Evolutionary conservation across 345 rosid genomes (phyloP).

Genomic region (Salix brachista): DNA sequence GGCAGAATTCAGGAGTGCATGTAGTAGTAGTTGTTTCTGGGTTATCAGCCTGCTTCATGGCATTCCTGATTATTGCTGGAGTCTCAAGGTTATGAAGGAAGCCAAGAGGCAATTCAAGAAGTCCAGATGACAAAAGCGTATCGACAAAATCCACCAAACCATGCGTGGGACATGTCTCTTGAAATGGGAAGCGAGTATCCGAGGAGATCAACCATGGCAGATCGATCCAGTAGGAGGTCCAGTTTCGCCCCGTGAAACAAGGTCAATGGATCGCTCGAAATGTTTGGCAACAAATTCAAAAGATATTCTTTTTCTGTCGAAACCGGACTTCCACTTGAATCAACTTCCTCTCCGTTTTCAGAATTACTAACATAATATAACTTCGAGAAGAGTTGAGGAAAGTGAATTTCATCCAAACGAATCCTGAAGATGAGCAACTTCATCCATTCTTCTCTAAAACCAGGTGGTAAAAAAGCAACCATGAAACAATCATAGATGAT

Average conservation of each 20-base stretch:
- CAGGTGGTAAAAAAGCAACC: slow-evolving; percentile 38
- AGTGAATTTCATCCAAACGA: slow-evolving; percentile 51
- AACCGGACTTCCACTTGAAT: slow-evolving; percentile 20
- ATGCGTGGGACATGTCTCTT: slow-evolving; percentile 40
- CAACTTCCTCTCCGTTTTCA: slow-evolving; percentile 14
- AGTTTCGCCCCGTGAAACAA: slow-evolving; percentile 34
- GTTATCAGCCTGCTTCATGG: slow-evolving; percentile 30
- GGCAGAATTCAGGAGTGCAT: slow-evolving; percentile 36
- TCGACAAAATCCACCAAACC: slow-evolving; percentile 33
- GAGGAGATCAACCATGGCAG: slow-evolving; percentile 41
- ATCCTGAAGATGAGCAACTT: slow-evolving; percentile 62
- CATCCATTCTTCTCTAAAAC: slow-evolving; percentile 71
- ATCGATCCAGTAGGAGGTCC: too few species aligned
- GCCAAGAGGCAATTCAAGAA: slow-evolving; percentile 40
- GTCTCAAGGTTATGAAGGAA: slow-evolving; percentile 66
- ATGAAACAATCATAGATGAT: neutral
- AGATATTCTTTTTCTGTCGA: slow-evolving; percentile 58
- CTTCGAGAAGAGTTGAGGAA: slow-evolving; percentile 41
- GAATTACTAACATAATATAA: slow-evolving; percentile 13
- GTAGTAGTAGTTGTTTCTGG: slow-evolving; percentile 17
- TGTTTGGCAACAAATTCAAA: slow-evolving; percentile 48
- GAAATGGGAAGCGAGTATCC: slow-evolving; percentile 58
- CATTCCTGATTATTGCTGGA: slow-evolving; percentile 55
- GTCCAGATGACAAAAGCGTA: slow-evolving; percentile 43
- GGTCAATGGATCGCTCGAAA: slow-evolving; percentile 38